A percentile compares a stretch with the other conserved stretches of the same genome.
phyloP scores from a whole-genome alignment of 1,284 basidiomycete genomes.

The Chondrostereum purpureum region DNA sequence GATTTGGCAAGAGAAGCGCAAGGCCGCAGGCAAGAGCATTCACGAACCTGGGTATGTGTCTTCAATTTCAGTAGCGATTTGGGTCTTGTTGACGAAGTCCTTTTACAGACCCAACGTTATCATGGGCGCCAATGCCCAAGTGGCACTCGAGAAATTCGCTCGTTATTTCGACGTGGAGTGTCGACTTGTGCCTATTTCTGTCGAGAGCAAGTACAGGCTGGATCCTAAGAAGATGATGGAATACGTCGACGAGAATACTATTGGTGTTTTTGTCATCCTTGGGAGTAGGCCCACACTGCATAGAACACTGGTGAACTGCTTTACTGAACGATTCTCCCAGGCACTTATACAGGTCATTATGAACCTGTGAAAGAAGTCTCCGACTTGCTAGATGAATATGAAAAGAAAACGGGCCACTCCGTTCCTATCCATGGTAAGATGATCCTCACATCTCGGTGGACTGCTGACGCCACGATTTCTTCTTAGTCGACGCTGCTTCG shows the following conservation, averaged over 20 bases:
- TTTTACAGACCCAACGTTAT: slow-evolving; percentile 48
- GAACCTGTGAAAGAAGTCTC: slow-evolving; percentile 89
- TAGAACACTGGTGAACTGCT: too few species aligned
- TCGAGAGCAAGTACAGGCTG: slow-evolving; percentile 75
- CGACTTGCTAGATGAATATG: slow-evolving; percentile 80
- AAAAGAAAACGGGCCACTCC: slow-evolving; percentile 70
- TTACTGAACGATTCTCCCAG: slow-evolving; percentile 23
- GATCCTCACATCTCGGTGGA: slow-evolving; percentile 15
- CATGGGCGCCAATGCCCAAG: slow-evolving; percentile 64
- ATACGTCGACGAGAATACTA: slow-evolving; percentile 89
- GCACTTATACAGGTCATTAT: slow-evolving; percentile 90
- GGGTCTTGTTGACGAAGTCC: neutral
- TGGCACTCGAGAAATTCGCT: slow-evolving; percentile 60
- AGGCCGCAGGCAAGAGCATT: slow-evolving; percentile 80
- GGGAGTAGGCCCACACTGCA: slow-evolving; percentile 46
- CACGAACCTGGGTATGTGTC: slow-evolving; percentile 61
- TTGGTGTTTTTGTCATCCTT: slow-evolving; percentile 76
- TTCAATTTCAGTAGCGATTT: neutral
- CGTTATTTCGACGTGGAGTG: slow-evolving; percentile 88
- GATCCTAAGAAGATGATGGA: slow-evolving; percentile 83
- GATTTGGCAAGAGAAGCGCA: slow-evolving; percentile 86
- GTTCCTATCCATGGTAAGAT: slow-evolving; percentile 77
- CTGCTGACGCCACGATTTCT: slow-evolving; percentile 4
- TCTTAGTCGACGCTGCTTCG: slow-evolving; percentile 69
- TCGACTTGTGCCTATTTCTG: slow-evolving; percentile 72